A percentile compares a stretch with the other conserved stretches of the same genome.
phyloP scores from a whole-genome alignment of 805 yeast species.

The Zygotorulaspora danielsina region DNA sequence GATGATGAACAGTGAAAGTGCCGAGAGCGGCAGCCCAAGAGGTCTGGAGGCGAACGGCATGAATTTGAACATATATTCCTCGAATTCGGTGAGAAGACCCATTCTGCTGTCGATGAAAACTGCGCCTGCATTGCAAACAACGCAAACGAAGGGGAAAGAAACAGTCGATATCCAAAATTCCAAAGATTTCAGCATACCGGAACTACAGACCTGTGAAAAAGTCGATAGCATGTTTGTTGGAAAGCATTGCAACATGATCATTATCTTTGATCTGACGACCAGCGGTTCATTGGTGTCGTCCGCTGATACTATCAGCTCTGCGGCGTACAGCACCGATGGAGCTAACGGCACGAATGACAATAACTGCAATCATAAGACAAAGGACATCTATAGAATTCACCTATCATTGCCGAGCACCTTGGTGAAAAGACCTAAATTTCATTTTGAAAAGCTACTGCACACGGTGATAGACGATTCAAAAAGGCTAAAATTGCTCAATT shows the following conservation, averaged over 20 bases:
- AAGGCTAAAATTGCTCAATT: constrained; percentile 15
- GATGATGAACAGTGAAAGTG: constrained; percentile 1
- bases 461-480: constrained; percentile 24
- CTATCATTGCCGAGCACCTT: constrained; percentile 33
- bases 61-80: constrained; percentile 1
- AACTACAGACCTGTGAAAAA: constrained; percentile 11
- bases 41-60: neutral
- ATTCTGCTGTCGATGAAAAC: neutral
- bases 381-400: constrained; percentile 24
- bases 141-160: neutral
- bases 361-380: constrained; percentile 5
- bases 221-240: constrained; percentile 5
- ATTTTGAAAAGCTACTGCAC: constrained; percentile 27
- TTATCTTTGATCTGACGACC: constrained; percentile 25
- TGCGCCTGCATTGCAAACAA: neutral
- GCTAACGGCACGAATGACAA: constrained; percentile 2
- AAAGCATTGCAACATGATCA: constrained; percentile 11
- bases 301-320: constrained; percentile 6
- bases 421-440: constrained; percentile 30
- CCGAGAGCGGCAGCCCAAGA: constrained; percentile 1
- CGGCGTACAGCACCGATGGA: neutral
- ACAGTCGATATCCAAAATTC: constrained; percentile 6
- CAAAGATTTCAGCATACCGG: constrained; percentile 14
- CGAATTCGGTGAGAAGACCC: neutral
- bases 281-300: constrained; percentile 19